Evolutionary conservation across 2,329 filamentous ascomycete genomes (phyloP).

Genomic region (Fusarium irregulare): DNA sequence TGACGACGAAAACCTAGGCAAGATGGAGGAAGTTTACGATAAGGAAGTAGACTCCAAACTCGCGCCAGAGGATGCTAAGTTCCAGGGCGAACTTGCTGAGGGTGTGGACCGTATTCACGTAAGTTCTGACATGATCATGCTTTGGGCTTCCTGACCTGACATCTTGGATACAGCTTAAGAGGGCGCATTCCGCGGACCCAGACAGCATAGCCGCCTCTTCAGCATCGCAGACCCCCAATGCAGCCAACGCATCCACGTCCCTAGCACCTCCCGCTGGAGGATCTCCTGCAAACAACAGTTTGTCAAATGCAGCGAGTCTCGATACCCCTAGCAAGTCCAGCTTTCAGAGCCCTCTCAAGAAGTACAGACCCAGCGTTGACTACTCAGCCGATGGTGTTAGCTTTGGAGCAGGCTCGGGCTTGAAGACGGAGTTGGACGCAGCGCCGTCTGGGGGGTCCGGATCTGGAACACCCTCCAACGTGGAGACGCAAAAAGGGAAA

Average conservation of each 20-base stretch:
- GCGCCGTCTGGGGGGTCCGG: slow-evolving; percentile 43
- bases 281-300: slow-evolving; percentile 24
- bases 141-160: slow-evolving; percentile 14
- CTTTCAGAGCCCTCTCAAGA: slow-evolving; percentile 80
- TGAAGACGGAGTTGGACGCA: slow-evolving; percentile 52
- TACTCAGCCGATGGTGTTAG: slow-evolving; percentile 43
- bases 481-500: slow-evolving; percentile 42
- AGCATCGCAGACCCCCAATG: slow-evolving; percentile 53
- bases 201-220: slow-evolving; percentile 57
- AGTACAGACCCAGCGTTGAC: slow-evolving; percentile 71
- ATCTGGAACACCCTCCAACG: slow-evolving; percentile 36
- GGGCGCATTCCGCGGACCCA: slow-evolving; percentile 80
- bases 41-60: slow-evolving; percentile 70
- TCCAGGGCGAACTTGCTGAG: slow-evolving; percentile 80
- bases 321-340: slow-evolving; percentile 53
- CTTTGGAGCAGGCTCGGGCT: slow-evolving; percentile 44
- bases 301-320: slow-evolving; percentile 23
- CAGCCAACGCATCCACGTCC: slow-evolving; percentile 57
- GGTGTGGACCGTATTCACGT: slow-evolving; percentile 86
- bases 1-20: slow-evolving; percentile 68
- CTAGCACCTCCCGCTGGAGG: slow-evolving; percentile 28
- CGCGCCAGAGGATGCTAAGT: slow-evolving; percentile 76
- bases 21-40: slow-evolving; percentile 73
- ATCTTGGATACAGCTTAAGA: slow-evolving; percentile 72
- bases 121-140: slow-evolving; percentile 47